Evolutionary conservation across 345 rosid species (phyloP).

Genomic region (Rhizophora mangle): DNA sequence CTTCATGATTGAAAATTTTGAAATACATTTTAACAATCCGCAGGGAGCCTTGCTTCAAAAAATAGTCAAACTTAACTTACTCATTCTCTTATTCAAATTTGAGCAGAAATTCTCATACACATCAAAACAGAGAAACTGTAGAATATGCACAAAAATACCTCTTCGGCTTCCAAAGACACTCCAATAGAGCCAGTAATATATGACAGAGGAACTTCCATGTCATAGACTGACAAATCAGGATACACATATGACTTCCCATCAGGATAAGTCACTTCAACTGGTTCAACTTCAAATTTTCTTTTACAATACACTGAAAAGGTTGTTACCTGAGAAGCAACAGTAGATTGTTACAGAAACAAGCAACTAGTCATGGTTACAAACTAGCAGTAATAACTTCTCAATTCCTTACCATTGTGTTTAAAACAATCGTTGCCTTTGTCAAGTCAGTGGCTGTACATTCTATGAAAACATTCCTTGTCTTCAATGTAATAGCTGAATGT

Average conservation of each 20-base stretch:
- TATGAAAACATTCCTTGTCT: constrained; percentile 89
- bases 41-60: not conserved
- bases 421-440: constrained; percentile 86
- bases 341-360: not conserved
- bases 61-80: not conserved
- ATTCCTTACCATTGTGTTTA: constrained; percentile 77
- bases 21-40: not conserved
- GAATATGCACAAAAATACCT: constrained; percentile 43
- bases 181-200: constrained; percentile 73
- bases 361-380: constrained; percentile 14
- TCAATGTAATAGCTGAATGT: constrained; percentile 83
- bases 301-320: constrained; percentile 67
- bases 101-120: not conserved
- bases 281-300: constrained; percentile 80
- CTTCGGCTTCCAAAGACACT: constrained; percentile 59
- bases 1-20: not conserved
- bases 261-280: constrained; percentile 73
- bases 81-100: not conserved
- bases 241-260: constrained; percentile 57
- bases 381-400: constrained; percentile 9
- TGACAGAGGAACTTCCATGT: constrained; percentile 79
- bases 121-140: not conserved
- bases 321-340: constrained; percentile 55
- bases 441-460: constrained; percentile 96
- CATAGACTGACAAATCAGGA: constrained; percentile 74